These are phyloP conservation scores for Tricholoma sp. DNA, from an alignment of 768 basidiomycete genomes.

Conservation along the genomic window DNA sequence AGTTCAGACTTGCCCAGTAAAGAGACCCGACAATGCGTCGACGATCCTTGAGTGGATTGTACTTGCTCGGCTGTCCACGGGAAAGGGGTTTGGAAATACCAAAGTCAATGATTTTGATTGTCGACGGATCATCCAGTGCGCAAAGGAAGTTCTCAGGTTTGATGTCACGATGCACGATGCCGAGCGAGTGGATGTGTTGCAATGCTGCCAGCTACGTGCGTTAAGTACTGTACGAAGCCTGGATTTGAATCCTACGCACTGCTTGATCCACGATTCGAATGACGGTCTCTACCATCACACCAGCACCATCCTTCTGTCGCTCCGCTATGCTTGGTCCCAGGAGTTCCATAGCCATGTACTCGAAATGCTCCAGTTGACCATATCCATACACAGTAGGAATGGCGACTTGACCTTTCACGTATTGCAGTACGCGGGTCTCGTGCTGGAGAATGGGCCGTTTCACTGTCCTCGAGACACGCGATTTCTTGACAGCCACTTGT, in stretches of 20 bases:
- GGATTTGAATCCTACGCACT: slow-evolving; percentile 11
- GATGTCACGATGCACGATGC: slow-evolving; percentile 33
- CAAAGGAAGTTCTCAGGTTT: slow-evolving; percentile 30
- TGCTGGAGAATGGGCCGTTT: slow-evolving; percentile 23
- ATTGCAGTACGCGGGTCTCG: slow-evolving; percentile 21
- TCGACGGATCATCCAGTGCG: slow-evolving; percentile 16
- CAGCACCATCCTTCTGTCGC: slow-evolving; percentile 11
- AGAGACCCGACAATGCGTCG: slow-evolving; percentile 22
- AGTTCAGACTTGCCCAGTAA: slow-evolving; percentile 27
- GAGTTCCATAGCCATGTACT: slow-evolving; percentile 29
- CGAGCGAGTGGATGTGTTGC: slow-evolving; percentile 24
- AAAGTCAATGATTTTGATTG: slow-evolving; percentile 27
- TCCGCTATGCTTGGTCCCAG: slow-evolving; percentile 19
- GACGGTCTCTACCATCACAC: slow-evolving; percentile 17
- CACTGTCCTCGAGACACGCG: slow-evolving; percentile 23
- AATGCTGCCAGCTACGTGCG: slow-evolving; percentile 20
- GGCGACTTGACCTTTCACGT: slow-evolving; percentile 24
- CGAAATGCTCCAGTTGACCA: slow-evolving; percentile 27
- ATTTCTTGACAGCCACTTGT: slow-evolving; percentile 27
- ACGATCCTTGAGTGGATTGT: slow-evolving; percentile 18
- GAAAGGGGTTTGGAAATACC: slow-evolving; percentile 20
- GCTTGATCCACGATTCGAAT: slow-evolving; percentile 18
- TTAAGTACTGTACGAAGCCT: slow-evolving; percentile 1
- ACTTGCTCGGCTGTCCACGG: slow-evolving; percentile 12
- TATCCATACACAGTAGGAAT: slow-evolving; percentile 28